Base-by-base conservation (phyloP, 352 stramenopile species). In the Vaucheria bursata region DNA sequence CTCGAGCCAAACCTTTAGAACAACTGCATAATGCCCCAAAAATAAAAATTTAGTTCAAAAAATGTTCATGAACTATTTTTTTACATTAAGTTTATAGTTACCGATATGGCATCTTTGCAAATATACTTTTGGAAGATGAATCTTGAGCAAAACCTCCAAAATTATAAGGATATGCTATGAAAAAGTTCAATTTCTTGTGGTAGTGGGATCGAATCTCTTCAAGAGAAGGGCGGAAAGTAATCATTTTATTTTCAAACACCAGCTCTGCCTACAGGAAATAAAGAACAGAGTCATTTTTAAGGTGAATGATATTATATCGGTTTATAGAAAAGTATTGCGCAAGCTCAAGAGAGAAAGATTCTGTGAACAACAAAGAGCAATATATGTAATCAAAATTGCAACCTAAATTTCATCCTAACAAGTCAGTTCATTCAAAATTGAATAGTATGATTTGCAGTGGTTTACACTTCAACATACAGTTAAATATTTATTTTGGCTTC, bases 201-300 rank as follows among this genome's bases (percentile, higher is more conserved):
- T 97, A 97, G 7, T 88, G 90, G n/a, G 90, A 88, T 0, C 91
- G 88, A 0, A 97, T 80, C 76, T 97, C 91, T 81, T 97, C 91
- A 25, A 97, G 82, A 0, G 92, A 89, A 5, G 93, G 93, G 50
- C 94, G 93, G 73, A 97, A 89, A 31, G 92, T 75, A 7, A 97
- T 74, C 3, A 86, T 0, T 80, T 84, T 3, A 40, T 77, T 12
- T 29, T 34, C n/a, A 66, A 87, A 86, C 8, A 75, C 64, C 2
- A 88, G 45, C 76, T 88, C 85, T 34, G 71, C 67, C 36, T 75
- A 45, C 18, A 18, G 59, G 4, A 4, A 50, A 12, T 50, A 12
- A 12, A 50, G 5, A 50, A 12, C 5, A 12, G 39, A n/a, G n/a
- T n/a, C n/a, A n/a, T n/a, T n/a, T n/a, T n/a, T n/a, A n/a, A n/a